phyloP scores from a whole-genome alignment of 1,139 yeast genomes.

The Magnusiomyces paraingens region DNA sequence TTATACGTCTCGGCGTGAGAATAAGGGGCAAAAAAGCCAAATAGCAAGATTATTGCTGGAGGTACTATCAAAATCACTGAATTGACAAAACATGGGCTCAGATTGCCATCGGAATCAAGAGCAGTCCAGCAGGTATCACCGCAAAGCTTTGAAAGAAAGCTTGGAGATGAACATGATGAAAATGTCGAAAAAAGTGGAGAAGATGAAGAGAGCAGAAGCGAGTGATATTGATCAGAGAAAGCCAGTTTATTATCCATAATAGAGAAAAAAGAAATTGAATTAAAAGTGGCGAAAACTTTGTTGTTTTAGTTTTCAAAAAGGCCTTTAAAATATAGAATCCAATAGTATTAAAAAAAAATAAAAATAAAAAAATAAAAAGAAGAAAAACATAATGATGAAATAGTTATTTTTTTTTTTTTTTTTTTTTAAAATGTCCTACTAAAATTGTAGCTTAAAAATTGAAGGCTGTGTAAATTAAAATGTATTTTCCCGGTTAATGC shows the following conservation, averaged over 20 bases:
- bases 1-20: constrained; percentile 13
- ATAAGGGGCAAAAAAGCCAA: constrained; percentile 44
- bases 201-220: too few species aligned
- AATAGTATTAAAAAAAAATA: not conserved
- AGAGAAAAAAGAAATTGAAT: not conserved
- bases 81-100: constrained; percentile 73
- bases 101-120: constrained; percentile 52
- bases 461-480: too few species aligned
- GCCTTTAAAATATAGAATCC: not conserved
- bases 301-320: not conserved
- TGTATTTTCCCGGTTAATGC: too few species aligned
- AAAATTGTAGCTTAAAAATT: too few species aligned
- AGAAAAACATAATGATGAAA: not conserved
- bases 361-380: not conserved
- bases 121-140: constrained; percentile 53
- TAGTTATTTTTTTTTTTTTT: too few species aligned
- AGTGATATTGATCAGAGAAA: constrained; percentile 29
- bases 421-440: too few species aligned
- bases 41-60: constrained; percentile 45
- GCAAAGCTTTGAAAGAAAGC: too few species aligned
- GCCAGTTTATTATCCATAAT: constrained; percentile 3
- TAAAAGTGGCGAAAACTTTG: not conserved
- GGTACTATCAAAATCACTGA: constrained; percentile 51
- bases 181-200: too few species aligned
- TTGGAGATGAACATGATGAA: too few species aligned